Conservation (phyloP, 1,139 yeast genomes). For the Eremothecium sinecaudum region DNA sequence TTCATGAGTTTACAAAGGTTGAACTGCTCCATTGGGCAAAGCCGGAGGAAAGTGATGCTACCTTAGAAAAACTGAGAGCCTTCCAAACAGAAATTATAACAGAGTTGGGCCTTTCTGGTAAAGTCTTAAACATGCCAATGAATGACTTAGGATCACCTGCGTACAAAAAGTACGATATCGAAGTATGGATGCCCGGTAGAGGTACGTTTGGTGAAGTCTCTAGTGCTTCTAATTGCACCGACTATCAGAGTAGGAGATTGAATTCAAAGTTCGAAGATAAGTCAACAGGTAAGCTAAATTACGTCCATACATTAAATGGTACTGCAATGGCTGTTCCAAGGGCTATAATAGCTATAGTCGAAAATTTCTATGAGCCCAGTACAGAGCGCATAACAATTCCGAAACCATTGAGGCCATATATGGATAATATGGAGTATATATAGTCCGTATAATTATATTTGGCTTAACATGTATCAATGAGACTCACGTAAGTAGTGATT, state of each 20-base stretch:
- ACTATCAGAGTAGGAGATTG: conserved; percentile 79
- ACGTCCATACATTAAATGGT: conserved; percentile 82
- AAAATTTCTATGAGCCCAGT: conserved; percentile 62
- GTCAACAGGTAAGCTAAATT: conserved; percentile 35
- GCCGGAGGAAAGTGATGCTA: conserved; percentile 38
- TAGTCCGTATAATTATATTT: no score
- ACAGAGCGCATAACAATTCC: conserved; percentile 58
- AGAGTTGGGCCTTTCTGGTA: conserved; percentile 68
- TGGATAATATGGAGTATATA: conserved; percentile 50
- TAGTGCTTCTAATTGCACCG: conserved; percentile 86
- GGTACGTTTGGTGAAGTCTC: conserved; percentile 89
- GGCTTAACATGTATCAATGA: no score
- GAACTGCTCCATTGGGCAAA: conserved; percentile 78
- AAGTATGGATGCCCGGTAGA: conserved; percentile 98
- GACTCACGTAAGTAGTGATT: no score
- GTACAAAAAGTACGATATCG: conserved; percentile 81
- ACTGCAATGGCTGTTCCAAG: conserved; percentile 96
- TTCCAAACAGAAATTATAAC: conserved; percentile 58
- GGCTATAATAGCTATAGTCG: conserved; percentile 77
- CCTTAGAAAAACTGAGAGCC: conserved; percentile 50
- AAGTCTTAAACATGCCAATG: conserved; percentile 80
- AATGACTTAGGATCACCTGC: conserved; percentile 95
- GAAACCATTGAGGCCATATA: conserved; percentile 50
- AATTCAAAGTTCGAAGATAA: conserved; percentile 45
- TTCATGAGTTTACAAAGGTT: conserved; percentile 96